Evolutionary conservation across 2,329 filamentous ascomycete genomes (phyloP), one percentile per base, ranked within the genome.

Genomic region (Pyrenophora tritici-repentis): DNA sequence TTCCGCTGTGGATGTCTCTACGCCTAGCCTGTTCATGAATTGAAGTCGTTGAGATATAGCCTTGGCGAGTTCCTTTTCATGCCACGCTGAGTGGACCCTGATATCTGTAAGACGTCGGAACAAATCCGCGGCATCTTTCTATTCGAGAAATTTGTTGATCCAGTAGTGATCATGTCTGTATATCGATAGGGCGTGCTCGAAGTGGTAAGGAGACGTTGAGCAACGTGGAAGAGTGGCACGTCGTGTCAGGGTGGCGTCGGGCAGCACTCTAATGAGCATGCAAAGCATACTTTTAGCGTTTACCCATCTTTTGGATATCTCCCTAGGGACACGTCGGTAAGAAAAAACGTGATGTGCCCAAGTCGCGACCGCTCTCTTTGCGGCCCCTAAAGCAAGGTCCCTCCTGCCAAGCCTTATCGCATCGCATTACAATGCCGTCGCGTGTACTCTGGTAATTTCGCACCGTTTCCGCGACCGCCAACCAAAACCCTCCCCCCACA

Each of bases 381-480:
- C 42, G 42, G 39, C 44, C 54, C 41, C 53, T 54, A 54, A 54
- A 37, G 55, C 57, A 58, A 60, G 55, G 51, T 51, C 43, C 47
- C 46, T 51, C 38, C 40, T 42, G 58, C 58, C 53, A 58, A 56
- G 55, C 26, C 52, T 50, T 17, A 54, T 54, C 36, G 55, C 47
- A 51, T 53, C 45, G 40, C 50, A 53, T 49, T 31, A 6, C 48
- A 48, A 45, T 56, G 48, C 44, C 55, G 45, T 56, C 55, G 55
- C 55, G 58, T 53, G 47, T 47, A 48, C 48, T 51, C 42, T 39
- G 42, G 50, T 13, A 49, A 36, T 42, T 47, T 56, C 48, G 44
- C 47, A 52, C 52, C 53, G 42, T 54, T 58, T 54, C 56, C 39
- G 48, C 44, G 34, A 47, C 40, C 43, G 52, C 39, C 36, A 22